Evolutionary conservation across 1,139 yeast species (phyloP).

Genomic region (Tardiomyces digboiensis): DNA sequence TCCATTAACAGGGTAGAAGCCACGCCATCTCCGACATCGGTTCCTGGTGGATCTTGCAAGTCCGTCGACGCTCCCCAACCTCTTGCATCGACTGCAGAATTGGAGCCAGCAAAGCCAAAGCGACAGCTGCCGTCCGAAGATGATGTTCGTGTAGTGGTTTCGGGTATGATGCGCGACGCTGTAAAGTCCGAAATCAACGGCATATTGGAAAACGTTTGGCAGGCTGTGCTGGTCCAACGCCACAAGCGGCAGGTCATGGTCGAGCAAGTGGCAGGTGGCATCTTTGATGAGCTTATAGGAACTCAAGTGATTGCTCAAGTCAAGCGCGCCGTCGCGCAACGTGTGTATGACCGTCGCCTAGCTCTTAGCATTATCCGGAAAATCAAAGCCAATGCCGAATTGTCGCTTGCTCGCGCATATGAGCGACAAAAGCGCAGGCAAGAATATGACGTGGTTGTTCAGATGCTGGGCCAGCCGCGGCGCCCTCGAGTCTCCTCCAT

Average conservation of each 20-base stretch:
- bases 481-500: neutral
- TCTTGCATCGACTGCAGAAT: neutral
- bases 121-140: neutral
- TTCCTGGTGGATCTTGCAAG: neutral
- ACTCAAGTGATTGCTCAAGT: neutral
- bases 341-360: neutral
- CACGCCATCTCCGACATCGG: neutral
- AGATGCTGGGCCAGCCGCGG: constrained; percentile 1
- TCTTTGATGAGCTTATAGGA: neutral
- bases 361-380: neutral
- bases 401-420: neutral
- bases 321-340: neutral
- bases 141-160: neutral
- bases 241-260: neutral
- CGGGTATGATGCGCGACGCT: neutral
- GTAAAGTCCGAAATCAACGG: neutral
- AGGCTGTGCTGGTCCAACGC: neutral
- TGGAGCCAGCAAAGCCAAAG: neutral
- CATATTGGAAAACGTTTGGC: neutral
- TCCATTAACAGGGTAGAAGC: neutral
- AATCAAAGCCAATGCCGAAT: neutral
- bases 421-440: neutral
- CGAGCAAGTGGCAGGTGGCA: neutral
- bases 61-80: no score
- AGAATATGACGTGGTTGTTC: neutral